Evolutionary conservation across 495 filamentous ascomycete genomes (phyloP).

Genomic region (Aspergillus steynii): DNA sequence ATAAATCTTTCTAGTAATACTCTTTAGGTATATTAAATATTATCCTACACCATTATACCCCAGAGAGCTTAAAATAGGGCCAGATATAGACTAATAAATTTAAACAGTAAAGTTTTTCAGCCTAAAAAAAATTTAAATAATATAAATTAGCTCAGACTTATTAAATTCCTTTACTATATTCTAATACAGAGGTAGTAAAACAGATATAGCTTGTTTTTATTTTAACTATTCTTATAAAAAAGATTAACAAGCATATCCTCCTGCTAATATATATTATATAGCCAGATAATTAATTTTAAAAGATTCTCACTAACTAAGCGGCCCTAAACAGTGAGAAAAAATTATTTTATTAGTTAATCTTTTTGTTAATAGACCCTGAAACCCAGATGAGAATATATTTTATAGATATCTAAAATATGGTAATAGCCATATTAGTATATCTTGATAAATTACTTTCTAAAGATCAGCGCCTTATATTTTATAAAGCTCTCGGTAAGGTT

Average conservation of each 20-base stretch:
- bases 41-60: conserved; percentile 2
- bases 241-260: conserved; percentile 28
- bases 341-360: conserved; percentile 23
- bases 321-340: conserved; percentile 24
- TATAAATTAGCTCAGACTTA: conserved; percentile 3
- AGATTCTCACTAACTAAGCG: conserved; percentile 19
- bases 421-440: conserved; percentile 12
- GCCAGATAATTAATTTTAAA: conserved; percentile 11
- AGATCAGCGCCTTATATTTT: conserved; percentile 12
- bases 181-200: conserved; percentile 26
- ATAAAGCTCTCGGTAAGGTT: conserved; percentile 15
- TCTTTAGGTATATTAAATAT: conserved; percentile 15
- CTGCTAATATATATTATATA: conserved; percentile 23
- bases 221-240: conserved; percentile 25
- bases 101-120: conserved; percentile 8
- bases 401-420: conserved; percentile 10
- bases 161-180: conserved; percentile 14
- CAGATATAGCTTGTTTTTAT: conserved; percentile 25
- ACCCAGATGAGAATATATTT: conserved; percentile 10
- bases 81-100: conserved; percentile 3
- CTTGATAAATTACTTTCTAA: conserved; percentile 16
- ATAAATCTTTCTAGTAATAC: conserved; percentile 15
- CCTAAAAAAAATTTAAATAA: conserved; percentile 12
- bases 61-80: conserved; percentile 4
- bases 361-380: conserved; percentile 23